These are phyloP conservation scores for Tilletia indica DNA, from an alignment of 1,284 basidiomycete species.

Conservation along the genomic window DNA sequence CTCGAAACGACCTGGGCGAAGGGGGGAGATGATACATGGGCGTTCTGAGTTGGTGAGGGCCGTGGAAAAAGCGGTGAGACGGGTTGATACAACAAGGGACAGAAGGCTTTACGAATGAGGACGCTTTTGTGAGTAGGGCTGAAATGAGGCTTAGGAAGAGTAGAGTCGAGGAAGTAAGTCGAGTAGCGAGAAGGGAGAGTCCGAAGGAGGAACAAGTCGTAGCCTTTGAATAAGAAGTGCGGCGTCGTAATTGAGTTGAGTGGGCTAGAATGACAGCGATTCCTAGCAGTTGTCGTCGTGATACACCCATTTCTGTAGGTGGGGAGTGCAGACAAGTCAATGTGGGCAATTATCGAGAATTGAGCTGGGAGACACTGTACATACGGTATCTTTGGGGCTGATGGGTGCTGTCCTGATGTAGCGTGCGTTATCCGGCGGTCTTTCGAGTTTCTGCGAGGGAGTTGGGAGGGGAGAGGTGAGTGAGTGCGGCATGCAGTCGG, in stretches of 20 bases:
- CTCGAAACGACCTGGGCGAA: too few species aligned
- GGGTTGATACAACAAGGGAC: background rate
- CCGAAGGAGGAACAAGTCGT: too few species aligned
- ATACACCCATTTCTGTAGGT: background rate
- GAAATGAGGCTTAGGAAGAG: too few species aligned
- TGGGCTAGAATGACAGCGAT: too few species aligned
- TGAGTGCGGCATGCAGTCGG: background rate
- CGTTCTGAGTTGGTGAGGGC: too few species aligned
- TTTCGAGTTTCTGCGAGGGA: conserved; percentile 32
- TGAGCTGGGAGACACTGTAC: background rate
- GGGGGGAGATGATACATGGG: too few species aligned
- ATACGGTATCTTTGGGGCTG: conserved; percentile 11
- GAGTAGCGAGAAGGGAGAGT: too few species aligned
- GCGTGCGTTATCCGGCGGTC: conserved; percentile 45
- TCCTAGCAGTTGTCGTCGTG: conserved; percentile 4
- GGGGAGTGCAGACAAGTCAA: background rate
- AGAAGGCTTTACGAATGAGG: background rate
- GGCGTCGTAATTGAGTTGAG: background rate
- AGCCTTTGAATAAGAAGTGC: too few species aligned
- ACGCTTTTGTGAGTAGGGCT: too few species aligned
- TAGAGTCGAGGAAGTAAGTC: too few species aligned
- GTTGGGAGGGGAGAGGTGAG: background rate
- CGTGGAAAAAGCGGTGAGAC: background rate
- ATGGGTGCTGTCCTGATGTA: background rate
- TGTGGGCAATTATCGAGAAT: background rate